Conservation (phyloP, 2,329 filamentous ascomycete genomes). For the Exophiala bonariae region DNA sequence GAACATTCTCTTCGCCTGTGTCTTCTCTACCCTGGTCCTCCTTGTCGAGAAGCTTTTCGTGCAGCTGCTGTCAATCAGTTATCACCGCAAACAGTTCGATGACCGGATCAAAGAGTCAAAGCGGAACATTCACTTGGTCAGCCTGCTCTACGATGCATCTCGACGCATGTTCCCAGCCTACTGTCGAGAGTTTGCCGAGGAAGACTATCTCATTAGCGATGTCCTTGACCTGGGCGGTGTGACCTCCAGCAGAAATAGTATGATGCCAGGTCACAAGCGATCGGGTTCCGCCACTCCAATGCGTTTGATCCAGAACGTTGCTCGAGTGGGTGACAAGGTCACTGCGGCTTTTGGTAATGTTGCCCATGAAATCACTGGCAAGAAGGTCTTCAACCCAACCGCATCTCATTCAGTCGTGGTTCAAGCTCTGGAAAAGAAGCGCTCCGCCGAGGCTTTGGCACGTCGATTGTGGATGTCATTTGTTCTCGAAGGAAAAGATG, state of each 20-base stretch:
- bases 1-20: constrained; percentile 58
- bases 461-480: constrained; percentile 97
- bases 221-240: constrained; percentile 67
- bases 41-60: constrained; percentile 61
- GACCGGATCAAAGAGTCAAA: constrained; percentile 83
- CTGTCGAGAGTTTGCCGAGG: constrained; percentile 84
- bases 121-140: constrained; percentile 76
- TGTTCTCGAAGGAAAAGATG: constrained; percentile 83
- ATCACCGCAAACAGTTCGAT: constrained; percentile 67
- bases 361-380: constrained; percentile 91
- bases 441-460: constrained; percentile 87
- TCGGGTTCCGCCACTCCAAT: constrained; percentile 73
- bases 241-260: constrained; percentile 48
- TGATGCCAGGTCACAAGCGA: constrained; percentile 45
- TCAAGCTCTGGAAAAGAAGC: constrained; percentile 80
- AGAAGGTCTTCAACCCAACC: constrained; percentile 90
- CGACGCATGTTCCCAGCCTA: constrained; percentile 87
- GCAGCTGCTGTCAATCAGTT: constrained; percentile 67
- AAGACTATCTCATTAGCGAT: constrained; percentile 90
- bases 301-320: constrained; percentile 72
- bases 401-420: constrained; percentile 87
- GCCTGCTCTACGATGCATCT: constrained; percentile 87
- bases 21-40: constrained; percentile 59
- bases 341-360: constrained; percentile 91
- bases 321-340: constrained; percentile 86